Conservation (phyloP, 352 stramenopile genomes). For the Globisporangium cylindrosporum region DNA sequence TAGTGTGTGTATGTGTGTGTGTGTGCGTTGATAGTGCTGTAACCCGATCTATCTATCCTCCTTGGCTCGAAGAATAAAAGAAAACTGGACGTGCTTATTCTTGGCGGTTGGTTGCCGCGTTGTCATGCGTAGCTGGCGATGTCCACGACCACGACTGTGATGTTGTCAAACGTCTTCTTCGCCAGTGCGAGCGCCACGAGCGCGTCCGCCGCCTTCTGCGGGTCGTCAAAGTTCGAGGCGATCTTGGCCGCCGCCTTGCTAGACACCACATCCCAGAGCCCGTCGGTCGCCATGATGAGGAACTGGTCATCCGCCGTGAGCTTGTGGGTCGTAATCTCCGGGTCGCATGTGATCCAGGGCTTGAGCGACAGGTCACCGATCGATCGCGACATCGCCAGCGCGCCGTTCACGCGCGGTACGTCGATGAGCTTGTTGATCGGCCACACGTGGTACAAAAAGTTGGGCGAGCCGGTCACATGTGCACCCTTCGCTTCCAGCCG, state of each 20-base stretch:
- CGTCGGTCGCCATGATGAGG: constrained; percentile 79
- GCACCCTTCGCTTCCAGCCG: constrained; percentile 71
- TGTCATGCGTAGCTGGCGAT: constrained; percentile 48
- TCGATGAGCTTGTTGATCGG: constrained; percentile 75
- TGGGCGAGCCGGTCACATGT: constrained; percentile 56
- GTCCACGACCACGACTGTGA: constrained; percentile 75
- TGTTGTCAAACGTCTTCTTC: constrained; percentile 66
- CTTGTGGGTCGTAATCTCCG: constrained; percentile 64
- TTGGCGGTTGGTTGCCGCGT: constrained; percentile 6
- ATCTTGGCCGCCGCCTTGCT: constrained; percentile 63
- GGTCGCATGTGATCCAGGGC: constrained; percentile 70
- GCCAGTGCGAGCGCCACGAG: constrained; percentile 59
- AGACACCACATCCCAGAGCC: constrained; percentile 82
- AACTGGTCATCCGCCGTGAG: constrained; percentile 62
- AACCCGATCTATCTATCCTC: background rate
- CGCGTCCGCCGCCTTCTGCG: constrained; percentile 55
- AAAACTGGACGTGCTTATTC: background rate
- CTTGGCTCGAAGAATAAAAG: background rate
- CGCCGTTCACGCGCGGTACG: constrained; percentile 77
- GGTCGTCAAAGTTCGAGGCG: constrained; percentile 41
- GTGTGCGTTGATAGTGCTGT: background rate
- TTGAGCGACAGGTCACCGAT: constrained; percentile 83
- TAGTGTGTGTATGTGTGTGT: background rate
- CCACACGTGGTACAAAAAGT: constrained; percentile 72
- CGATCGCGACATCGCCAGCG: constrained; percentile 76